These are phyloP conservation scores for Dorcoceras hygrometricum DNA, from an alignment of 257 asterid genomes.

Conservation along the genomic window DNA sequence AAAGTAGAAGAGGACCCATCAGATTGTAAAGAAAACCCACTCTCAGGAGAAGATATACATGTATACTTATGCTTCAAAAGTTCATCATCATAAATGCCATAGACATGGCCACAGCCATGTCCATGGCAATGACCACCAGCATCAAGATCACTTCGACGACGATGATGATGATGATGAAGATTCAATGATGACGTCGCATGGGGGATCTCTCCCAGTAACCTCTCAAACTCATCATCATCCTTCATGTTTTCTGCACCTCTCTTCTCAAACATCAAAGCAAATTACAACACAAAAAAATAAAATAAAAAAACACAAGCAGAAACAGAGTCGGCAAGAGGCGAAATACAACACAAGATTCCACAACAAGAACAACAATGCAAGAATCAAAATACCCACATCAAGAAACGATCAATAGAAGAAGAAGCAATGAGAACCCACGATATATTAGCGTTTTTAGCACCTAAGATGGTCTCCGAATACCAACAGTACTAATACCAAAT, in stretches of 20 bases:
- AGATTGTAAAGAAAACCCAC: slow-evolving; percentile 55
- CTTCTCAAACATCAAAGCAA: slow-evolving; percentile 31
- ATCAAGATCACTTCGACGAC: slow-evolving; percentile 26
- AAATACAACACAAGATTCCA: slow-evolving; percentile 30
- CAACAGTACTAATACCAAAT: slow-evolving; percentile 33
- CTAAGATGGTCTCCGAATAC: slow-evolving; percentile 39
- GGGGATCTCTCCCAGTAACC: slow-evolving; percentile 85
- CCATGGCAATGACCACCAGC: slow-evolving; percentile 17
- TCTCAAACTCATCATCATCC: slow-evolving; percentile 72
- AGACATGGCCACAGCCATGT: slow-evolving; percentile 27
- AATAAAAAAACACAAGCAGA: slow-evolving; percentile 3
- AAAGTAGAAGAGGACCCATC: slow-evolving; percentile 68
- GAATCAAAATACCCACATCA: slow-evolving; percentile 35
- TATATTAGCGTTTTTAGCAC: slow-evolving; percentile 43
- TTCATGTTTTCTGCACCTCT: slow-evolving; percentile 40
- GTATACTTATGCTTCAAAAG: slow-evolving; percentile 36
- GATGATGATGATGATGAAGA: slow-evolving; percentile 34
- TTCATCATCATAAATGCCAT: slow-evolving; percentile 41
- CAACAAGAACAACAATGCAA: slow-evolving; percentile 26
- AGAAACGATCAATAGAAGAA: slow-evolving; percentile 27
- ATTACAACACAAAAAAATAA: no score
- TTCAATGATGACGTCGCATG: slow-evolving; percentile 57
- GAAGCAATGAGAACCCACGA: slow-evolving; percentile 27
- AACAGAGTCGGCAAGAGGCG: slow-evolving; percentile 7
- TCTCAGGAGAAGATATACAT: slow-evolving; percentile 53